Evolutionary conservation across 2,329 filamentous ascomycete species (phyloP).

Genomic region (Orbilia javanica): DNA sequence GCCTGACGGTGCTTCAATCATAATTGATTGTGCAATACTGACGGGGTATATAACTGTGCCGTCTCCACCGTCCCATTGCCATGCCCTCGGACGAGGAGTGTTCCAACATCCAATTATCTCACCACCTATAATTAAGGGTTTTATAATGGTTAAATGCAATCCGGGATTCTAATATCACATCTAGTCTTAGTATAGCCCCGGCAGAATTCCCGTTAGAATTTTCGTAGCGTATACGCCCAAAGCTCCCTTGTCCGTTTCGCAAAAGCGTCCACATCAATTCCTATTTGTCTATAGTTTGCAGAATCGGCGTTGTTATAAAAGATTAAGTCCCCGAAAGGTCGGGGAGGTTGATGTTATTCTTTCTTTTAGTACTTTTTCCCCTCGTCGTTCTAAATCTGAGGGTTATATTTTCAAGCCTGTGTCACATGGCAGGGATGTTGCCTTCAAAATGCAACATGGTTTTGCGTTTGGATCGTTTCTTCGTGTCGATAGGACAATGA

Average conservation of each 20-base stretch:
- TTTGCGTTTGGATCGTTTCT: neutral
- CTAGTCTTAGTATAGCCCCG: conserved; percentile 7
- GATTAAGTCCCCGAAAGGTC: neutral
- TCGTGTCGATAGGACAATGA: neutral
- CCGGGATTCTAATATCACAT: conserved; percentile 42
- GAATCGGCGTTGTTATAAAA: conserved; percentile 12
- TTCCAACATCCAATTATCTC: conserved; percentile 56
- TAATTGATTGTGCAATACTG: conserved; percentile 43
- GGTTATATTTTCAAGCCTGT: neutral
- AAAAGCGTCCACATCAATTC: conserved; percentile 40
- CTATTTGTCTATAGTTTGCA: conserved; percentile 17
- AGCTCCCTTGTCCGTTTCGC: conserved; percentile 36
- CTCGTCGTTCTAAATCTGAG: neutral
- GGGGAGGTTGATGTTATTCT: neutral
- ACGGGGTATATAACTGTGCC: conserved; percentile 41
- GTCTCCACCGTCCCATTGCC: conserved; percentile 47
- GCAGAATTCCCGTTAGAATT: conserved; percentile 26
- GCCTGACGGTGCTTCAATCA: conserved; percentile 21
- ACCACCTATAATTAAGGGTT: conserved; percentile 52
- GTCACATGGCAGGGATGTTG: conserved; percentile 12
- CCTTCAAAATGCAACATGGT: conserved; percentile 16
- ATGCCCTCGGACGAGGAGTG: conserved; percentile 52
- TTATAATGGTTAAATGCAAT: conserved; percentile 51
- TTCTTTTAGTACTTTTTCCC: neutral
- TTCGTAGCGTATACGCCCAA: conserved; percentile 39